A percentile compares a stretch with the other conserved stretches of the same genome.
These are phyloP conservation scores for Thinopyrum elongatum DNA, from an alignment of 176 grass and related monocot genomes.

Conservation along the genomic window DNA sequence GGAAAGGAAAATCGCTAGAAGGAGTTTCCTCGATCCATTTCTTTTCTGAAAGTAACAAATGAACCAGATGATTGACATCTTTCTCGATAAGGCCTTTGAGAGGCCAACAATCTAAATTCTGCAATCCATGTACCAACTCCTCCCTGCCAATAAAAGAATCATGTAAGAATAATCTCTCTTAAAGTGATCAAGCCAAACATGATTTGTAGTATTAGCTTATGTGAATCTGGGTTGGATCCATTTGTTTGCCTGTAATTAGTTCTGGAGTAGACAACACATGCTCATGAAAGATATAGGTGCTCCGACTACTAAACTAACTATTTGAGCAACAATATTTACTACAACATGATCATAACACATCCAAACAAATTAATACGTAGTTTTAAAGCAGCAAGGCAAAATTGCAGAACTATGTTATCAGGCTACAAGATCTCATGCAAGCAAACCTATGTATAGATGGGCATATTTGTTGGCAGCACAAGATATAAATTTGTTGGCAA, in stretches of 20 bases:
- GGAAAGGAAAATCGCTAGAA: constrained; percentile 49
- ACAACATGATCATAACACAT: constrained; percentile 4
- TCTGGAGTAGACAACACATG: neutral
- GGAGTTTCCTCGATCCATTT: constrained; percentile 73
- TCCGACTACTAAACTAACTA: constrained; percentile 19
- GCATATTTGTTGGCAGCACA: constrained; percentile 3
- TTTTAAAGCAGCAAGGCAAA: constrained; percentile 16
- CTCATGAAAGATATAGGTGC: constrained; percentile 4
- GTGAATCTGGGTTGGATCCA: neutral
- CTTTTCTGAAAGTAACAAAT: constrained; percentile 66
- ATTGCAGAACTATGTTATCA: constrained; percentile 1
- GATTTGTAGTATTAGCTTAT: constrained; percentile 16
- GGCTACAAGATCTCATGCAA: constrained; percentile 22
- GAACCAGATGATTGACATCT: constrained; percentile 43
- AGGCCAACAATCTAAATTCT: constrained; percentile 45
- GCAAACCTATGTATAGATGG: neutral
- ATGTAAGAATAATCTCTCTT: constrained; percentile 21
- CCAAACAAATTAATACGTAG: neutral
- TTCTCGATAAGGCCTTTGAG: constrained; percentile 48
- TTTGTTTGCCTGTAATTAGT: constrained; percentile 10
- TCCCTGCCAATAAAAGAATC: constrained; percentile 44
- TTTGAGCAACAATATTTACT: constrained; percentile 1
- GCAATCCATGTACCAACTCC: constrained; percentile 41
- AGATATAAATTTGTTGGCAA: constrained; percentile 2
- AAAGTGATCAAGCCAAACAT: constrained; percentile 6